phyloP scores from a whole-genome alignment of 2,329 filamentous ascomycete species.

The Xylaria sp. region DNA sequence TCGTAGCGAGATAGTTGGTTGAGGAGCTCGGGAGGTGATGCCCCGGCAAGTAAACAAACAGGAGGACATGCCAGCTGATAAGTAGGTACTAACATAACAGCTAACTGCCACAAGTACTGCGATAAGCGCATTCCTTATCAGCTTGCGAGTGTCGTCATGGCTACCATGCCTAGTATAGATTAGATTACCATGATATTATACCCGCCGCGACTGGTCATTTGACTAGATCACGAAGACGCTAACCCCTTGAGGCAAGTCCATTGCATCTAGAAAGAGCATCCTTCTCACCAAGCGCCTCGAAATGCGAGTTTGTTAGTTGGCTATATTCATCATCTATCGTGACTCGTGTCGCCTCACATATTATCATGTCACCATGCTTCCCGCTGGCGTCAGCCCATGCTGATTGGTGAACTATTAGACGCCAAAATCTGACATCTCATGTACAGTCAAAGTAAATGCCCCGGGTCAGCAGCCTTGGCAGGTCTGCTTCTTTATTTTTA shows the following conservation, averaged over 20 bases:
- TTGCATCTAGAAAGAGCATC: neutral
- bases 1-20: constrained; percentile 10
- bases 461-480: neutral
- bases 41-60: constrained; percentile 10
- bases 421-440: neutral
- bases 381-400: neutral
- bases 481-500: neutral
- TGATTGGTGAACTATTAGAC: neutral
- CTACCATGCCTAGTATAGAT: neutral
- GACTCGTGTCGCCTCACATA: neutral
- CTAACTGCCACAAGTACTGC: neutral
- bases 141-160: constrained; percentile 2
- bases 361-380: neutral
- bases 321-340: neutral
- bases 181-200: neutral
- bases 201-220: neutral
- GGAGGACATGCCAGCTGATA: neutral
- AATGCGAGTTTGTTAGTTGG: neutral
- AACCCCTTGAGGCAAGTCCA: constrained; percentile 3
- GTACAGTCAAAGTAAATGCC: neutral
- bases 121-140: constrained; percentile 24
- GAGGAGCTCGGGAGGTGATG: constrained; percentile 1
- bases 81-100: too few species aligned
- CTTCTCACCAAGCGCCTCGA: neutral
- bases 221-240: neutral